Conservation (phyloP, 2,329 filamentous ascomycete species). For the Colletotrichum tofieldiae region DNA sequence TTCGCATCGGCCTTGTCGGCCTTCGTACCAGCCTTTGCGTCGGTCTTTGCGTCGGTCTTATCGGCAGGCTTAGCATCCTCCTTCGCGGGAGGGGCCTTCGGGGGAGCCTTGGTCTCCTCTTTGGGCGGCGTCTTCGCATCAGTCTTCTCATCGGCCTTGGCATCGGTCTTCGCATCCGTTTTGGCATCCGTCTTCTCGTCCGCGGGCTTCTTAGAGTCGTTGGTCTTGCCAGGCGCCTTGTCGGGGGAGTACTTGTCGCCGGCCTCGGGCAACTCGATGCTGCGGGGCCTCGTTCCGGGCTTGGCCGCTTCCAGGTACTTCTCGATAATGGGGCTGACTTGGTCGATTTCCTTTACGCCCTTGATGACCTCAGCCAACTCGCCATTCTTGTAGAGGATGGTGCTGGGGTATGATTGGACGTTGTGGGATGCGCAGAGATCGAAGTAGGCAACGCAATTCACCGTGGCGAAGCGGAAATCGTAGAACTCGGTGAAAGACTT, state of each 20-base stretch:
- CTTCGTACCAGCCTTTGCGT: slow-evolving; percentile 45
- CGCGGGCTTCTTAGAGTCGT: slow-evolving; percentile 42
- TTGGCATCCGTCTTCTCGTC: slow-evolving; percentile 45
- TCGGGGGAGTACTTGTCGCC: slow-evolving; percentile 70
- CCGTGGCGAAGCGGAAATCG: slow-evolving; percentile 86
- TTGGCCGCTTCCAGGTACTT: slow-evolving; percentile 81
- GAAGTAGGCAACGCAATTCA: slow-evolving; percentile 89
- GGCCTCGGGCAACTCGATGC: slow-evolving; percentile 78
- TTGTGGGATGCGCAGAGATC: slow-evolving; percentile 81
- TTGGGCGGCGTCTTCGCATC: slow-evolving; percentile 46
- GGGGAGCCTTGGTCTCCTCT: slow-evolving; percentile 44
- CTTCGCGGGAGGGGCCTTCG: slow-evolving; percentile 36
- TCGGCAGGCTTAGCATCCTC: slow-evolving; percentile 45
- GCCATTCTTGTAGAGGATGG: slow-evolving; percentile 86
- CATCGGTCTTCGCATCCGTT: slow-evolving; percentile 44
- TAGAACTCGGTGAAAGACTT: slow-evolving; percentile 84
- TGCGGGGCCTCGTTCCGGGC: slow-evolving; percentile 83
- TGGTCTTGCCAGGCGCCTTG: slow-evolving; percentile 50
- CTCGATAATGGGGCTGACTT: slow-evolving; percentile 81
- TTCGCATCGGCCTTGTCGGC: slow-evolving; percentile 41
- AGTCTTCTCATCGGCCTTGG: slow-evolving; percentile 49
- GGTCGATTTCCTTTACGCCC: slow-evolving; percentile 78
- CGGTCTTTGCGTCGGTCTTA: slow-evolving; percentile 50
- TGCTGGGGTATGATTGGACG: slow-evolving; percentile 81
- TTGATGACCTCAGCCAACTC: slow-evolving; percentile 74